Evolutionary conservation across 2,329 filamentous ascomycete species (phyloP).

Genomic region (Pyrenophora teres): DNA sequence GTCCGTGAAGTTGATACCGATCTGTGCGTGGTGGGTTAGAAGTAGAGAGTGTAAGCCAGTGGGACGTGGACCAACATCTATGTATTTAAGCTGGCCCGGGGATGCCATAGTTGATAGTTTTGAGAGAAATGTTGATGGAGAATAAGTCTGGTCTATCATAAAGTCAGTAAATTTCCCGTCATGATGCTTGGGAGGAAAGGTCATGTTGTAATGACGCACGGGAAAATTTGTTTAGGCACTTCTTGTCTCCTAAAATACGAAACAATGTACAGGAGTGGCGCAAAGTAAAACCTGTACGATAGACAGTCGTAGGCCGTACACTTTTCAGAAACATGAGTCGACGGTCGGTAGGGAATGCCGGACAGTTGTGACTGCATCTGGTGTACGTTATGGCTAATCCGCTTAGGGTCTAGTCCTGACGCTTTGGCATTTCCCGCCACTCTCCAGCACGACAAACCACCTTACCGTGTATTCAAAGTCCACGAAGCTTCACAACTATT

Average conservation of each 20-base stretch:
- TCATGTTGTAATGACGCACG: slow-evolving; percentile 11
- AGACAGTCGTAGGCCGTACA: background rate
- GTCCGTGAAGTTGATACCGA: slow-evolving; percentile 96
- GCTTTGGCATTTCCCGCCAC: slow-evolving; percentile 7
- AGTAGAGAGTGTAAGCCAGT: slow-evolving; percentile 6
- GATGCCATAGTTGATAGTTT: slow-evolving; percentile 6
- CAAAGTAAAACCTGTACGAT: background rate
- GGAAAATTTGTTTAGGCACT: slow-evolving; percentile 9
- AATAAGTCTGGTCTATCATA: no score
- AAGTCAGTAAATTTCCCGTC: no score
- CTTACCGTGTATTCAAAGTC: background rate
- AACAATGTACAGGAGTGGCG: background rate
- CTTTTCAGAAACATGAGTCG: slow-evolving; percentile 18
- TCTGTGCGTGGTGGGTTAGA: slow-evolving; percentile 50
- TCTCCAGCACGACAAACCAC: background rate
- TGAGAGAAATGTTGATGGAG: background rate
- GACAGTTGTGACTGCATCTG: slow-evolving; percentile 7
- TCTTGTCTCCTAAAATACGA: background rate
- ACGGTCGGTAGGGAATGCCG: slow-evolving; percentile 2
- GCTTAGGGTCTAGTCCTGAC: slow-evolving; percentile 12
- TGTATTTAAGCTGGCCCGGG: slow-evolving; percentile 40
- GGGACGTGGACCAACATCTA: slow-evolving; percentile 50
- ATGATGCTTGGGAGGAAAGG: background rate
- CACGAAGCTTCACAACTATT: background rate
- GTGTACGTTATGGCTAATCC: slow-evolving; percentile 9